Evolutionary conservation across 108 stramenopile species (phyloP).

Genomic region (Pseudonitzschia multiseries): DNA sequence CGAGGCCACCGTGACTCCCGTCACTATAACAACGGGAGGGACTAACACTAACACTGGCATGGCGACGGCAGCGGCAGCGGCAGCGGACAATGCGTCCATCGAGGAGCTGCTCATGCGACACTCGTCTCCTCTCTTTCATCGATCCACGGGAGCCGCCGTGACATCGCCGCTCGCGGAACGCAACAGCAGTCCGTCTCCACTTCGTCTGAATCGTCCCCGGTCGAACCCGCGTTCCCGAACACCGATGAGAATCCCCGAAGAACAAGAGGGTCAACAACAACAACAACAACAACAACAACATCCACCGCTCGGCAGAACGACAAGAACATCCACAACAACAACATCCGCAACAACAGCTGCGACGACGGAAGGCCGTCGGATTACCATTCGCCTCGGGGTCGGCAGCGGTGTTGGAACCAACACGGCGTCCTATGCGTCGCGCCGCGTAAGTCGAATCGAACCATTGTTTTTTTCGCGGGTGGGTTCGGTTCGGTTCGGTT

Average conservation of each 20-base stretch:
- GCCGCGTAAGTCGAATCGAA: constrained; percentile 8
- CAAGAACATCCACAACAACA: background rate
- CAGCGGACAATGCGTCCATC: background rate
- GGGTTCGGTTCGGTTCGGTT: too few relatives aligned
- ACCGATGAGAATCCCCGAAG: constrained; percentile 49
- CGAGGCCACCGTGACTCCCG: too few relatives aligned
- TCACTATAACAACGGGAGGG: too few relatives aligned
- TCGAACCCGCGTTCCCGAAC: constrained; percentile 67
- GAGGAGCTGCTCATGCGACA: constrained; percentile 34
- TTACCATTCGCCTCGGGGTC: constrained; percentile 47
- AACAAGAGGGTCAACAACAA: background rate
- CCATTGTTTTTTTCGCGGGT: too few relatives aligned
- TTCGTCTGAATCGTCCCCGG: constrained; percentile 42
- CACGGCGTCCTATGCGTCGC: constrained; percentile 13
- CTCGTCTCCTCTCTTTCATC: constrained; percentile 24
- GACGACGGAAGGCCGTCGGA: constrained; percentile 28
- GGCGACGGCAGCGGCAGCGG: background rate
- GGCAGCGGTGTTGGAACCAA: constrained; percentile 36
- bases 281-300: background rate
- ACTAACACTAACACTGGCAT: too few relatives aligned
- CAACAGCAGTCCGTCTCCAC: constrained; percentile 26
- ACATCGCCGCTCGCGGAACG: constrained; percentile 30
- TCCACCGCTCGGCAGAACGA: background rate
- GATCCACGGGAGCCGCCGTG: constrained; percentile 10
- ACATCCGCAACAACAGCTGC: background rate